These are phyloP conservation scores for Penicillium sp. DNA, from an alignment of 2,329 filamentous ascomycete species.

Conservation along the genomic window DNA sequence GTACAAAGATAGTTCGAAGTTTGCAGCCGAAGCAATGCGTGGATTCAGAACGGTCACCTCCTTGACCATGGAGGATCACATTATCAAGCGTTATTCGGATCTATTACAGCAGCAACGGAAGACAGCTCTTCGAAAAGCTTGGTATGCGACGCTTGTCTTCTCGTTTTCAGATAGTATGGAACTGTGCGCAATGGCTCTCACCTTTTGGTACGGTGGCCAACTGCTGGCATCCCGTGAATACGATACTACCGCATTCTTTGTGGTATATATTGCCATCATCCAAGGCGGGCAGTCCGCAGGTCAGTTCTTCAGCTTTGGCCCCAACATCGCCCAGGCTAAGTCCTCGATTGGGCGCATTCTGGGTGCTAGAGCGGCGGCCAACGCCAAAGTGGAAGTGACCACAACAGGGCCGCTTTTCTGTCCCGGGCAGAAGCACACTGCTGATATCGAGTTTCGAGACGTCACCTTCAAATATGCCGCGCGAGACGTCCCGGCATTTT, in stretches of 20 bases:
- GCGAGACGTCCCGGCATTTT: slow-evolving; percentile 31
- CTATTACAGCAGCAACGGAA: slow-evolving; percentile 59
- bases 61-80: slow-evolving; percentile 65
- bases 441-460: slow-evolving; percentile 25
- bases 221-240: slow-evolving; percentile 54
- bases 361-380: slow-evolving; percentile 9
- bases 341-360: slow-evolving; percentile 40
- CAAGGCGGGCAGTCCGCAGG: slow-evolving; percentile 65
- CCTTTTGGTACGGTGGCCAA: slow-evolving; percentile 47
- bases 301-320: slow-evolving; percentile 63
- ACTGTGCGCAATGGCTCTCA: too few species aligned
- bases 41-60: slow-evolving; percentile 70
- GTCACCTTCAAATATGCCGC: slow-evolving; percentile 40
- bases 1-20: slow-evolving; percentile 68
- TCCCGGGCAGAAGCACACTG: too few species aligned
- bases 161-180: slow-evolving; percentile 34
- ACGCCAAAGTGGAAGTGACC: too few species aligned
- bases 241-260: slow-evolving; percentile 49
- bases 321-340: slow-evolving; percentile 47
- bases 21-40: slow-evolving; percentile 69
- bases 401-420: slow-evolving; percentile 3
- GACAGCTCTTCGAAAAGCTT: slow-evolving; percentile 58
- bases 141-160: slow-evolving; percentile 62
- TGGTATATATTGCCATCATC: slow-evolving; percentile 63
- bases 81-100: slow-evolving; percentile 57